phyloP scores from a whole-genome alignment of 768 basidiomycete genomes.

The Porpolomopsis calyptriformis region DNA sequence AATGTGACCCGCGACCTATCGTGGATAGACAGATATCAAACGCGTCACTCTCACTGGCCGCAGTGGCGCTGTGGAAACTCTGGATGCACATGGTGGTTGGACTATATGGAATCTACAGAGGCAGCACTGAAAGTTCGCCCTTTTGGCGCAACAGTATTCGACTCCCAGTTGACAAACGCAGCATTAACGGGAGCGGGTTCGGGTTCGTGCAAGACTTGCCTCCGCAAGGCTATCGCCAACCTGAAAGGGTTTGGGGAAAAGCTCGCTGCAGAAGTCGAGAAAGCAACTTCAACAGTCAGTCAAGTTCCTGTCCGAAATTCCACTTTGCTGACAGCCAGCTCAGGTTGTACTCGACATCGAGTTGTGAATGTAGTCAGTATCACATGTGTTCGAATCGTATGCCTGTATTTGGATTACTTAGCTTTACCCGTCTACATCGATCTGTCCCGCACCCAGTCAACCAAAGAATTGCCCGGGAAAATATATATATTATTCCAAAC shows the following conservation, averaged over 20 bases:
- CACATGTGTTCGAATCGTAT: too few species aligned
- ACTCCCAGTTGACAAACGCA: not conserved
- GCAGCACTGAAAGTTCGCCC: not conserved
- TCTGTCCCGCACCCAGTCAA: not conserved
- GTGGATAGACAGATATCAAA: too few species aligned
- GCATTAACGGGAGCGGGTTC: not conserved
- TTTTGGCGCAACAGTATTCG: not conserved
- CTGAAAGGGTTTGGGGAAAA: not conserved
- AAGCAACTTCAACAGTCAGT: not conserved
- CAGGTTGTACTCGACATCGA: too few species aligned
- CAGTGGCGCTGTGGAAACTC: too few species aligned
- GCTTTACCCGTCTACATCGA: not conserved
- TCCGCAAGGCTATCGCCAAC: not conserved
- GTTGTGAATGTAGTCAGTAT: too few species aligned
- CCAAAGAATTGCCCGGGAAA: conserved; percentile 44
- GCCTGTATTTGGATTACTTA: too few species aligned
- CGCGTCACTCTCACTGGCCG: too few species aligned
- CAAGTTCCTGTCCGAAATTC: too few species aligned
- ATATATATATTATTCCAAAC: conserved; percentile 93
- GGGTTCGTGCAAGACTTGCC: not conserved
- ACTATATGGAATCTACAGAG: not conserved
- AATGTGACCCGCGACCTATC: conserved; percentile 8
- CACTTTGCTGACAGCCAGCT: too few species aligned
- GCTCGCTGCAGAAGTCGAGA: not conserved
- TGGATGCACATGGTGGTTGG: conserved; percentile 1